Base-by-base conservation (phyloP, 176 grass and related monocot genomes). In the Musa schizocarpa region DNA sequence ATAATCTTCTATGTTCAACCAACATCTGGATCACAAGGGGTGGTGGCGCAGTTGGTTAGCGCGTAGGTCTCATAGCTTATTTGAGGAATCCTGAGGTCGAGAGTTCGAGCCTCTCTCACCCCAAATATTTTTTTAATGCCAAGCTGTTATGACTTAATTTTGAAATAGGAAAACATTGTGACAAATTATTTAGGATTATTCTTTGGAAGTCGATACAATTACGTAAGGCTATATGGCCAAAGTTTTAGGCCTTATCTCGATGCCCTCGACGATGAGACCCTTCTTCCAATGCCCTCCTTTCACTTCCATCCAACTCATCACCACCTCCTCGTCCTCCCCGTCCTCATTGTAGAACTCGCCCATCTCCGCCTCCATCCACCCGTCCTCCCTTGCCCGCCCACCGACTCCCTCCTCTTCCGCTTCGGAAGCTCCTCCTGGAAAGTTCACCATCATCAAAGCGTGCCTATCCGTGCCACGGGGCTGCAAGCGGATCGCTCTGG, bases 71-170 rank as follows among this genome's bases (percentile, higher is more conserved):
- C 85, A 92, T 92, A 87, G 84, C 81, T 89, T n/a, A 9, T 0
- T 82, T 16, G 87, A 87, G 89, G 86, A 0, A 90, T 86, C 87
- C 83, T 90, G 93, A 93, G 93, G 82, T 93, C 80, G 83, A 87
- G 87, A 90, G 90, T 90, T 97, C 90, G 90, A 93, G 83, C 81
- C 85, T 92, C 85, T 87, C 81, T 87, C 89, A 87, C 83, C 85
- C 87, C 85, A 96, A 19, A 34, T 4, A 0, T 0, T 34, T 34
- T 34, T 34, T 34, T 34, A 34, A 5, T 34, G 29, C 29, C 3
- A 0, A 2, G 29, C 29, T 34, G 2, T 34, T 4, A 34, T 34
- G 29, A 34, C 29, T 4, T 34, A 34, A 0, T 4, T 34, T 34
- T 34, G 3, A 34, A 34, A 34, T 34, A 0, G 29, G 29, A 34